Base-by-base conservation (phyloP, 208 protist genomes). In the Leishmania lainsoni region DNA sequence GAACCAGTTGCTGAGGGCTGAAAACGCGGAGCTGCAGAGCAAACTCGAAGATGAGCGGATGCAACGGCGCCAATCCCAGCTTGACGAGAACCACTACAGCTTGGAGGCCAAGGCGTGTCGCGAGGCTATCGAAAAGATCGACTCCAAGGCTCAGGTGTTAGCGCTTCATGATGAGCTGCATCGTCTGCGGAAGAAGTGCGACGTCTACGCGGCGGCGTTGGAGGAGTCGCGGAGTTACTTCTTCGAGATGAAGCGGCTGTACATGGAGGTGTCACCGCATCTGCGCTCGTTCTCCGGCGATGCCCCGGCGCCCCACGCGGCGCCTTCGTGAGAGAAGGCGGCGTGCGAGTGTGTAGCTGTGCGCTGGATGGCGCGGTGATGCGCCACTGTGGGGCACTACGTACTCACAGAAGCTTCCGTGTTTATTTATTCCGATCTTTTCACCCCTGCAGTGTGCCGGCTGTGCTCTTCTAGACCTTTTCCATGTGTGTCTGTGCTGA, bases 181-280 rank as follows among this genome's bases (percentile, higher is more conserved):
- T 6, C 87, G 80, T 48, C 81, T 92, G 12, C 77, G 90, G 0
- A 85, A 85, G 59, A 89, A 90, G 75, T 96, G 91, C 65, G 83
- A 88, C 52, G 48, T 91, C 2, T 96, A 96, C 78, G 91, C 90
- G 16, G 88, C 92, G 16, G 90, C 93, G 22, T 77, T 94, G 32
- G 93, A 94, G 85, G 91, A 96, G 79, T 85, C 87, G 22, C 80
- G 91, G 0, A 85, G 78, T 35, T 90, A 94, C 74, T 93, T 94
- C 56, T 86, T 92, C n/a, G 88, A 94, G 66, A 91, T 96, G 90
- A 92, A 93, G 83, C 79, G 89, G 29, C 80, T 96, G 9, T 94
- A 93, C 77, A 80, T 80, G 45, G 90, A 96, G 79, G 87, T 96
- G 65, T 76, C 86, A 65, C 80, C 79, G 16, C 58, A 84, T 35